Conservation (phyloP, 257 asterid genomes). For the Henckelia pumila region DNA sequence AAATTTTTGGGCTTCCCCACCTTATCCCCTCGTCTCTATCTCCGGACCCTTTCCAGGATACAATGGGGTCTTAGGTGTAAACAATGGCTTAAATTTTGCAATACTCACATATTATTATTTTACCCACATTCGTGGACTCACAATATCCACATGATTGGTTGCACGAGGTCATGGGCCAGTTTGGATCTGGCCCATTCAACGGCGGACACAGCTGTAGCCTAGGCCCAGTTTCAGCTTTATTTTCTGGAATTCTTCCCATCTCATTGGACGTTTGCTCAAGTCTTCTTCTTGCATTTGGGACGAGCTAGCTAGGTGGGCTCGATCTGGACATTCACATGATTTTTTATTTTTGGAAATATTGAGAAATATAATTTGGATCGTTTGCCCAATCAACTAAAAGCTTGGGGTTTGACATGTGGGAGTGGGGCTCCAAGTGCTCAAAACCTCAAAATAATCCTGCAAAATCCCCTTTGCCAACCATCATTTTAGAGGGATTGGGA, state of each 20-base stretch:
- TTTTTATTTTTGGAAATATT: too few relatives aligned
- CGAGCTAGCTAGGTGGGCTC: too few relatives aligned
- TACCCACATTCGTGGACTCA: neutral
- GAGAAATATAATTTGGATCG: neutral
- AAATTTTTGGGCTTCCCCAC: slow-evolving; percentile 1
- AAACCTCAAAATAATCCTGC: neutral
- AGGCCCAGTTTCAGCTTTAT: slow-evolving; percentile 19
- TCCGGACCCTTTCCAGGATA: slow-evolving; percentile 13
- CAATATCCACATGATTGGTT: slow-evolving; percentile 6
- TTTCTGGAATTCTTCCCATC: slow-evolving; percentile 2
- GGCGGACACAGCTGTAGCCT: slow-evolving; percentile 21
- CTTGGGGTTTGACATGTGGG: too few relatives aligned
- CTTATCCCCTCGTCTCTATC: slow-evolving; percentile 3
- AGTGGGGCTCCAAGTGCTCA: neutral
- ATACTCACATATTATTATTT: too few relatives aligned
- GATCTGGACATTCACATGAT: neutral
- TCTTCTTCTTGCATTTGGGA: neutral
- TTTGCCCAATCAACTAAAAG: too few relatives aligned
- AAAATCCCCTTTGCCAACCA: neutral
- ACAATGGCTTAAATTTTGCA: neutral
- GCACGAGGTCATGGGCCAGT: slow-evolving; percentile 9
- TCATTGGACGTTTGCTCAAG: neutral
- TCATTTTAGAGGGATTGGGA: neutral
- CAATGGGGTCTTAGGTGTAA: slow-evolving; percentile 15
- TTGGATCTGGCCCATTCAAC: slow-evolving; percentile 11